Evolutionary conservation across 441 rosid species (phyloP).

Genomic region (Macaranga tanarius): DNA sequence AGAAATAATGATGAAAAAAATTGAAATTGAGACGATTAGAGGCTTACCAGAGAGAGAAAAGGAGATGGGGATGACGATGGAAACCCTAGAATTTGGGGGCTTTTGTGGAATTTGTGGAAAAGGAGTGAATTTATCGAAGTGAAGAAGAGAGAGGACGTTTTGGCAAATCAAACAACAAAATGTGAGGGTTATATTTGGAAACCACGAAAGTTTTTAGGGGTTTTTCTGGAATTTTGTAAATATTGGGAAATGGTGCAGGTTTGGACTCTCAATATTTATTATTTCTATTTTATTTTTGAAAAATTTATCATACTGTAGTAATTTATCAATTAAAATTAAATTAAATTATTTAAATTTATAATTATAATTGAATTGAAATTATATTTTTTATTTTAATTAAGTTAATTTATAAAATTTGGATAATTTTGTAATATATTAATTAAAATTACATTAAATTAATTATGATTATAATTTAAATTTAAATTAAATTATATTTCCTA

Average conservation of each 20-base stretch:
- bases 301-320: too few relatives aligned
- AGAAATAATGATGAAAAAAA: background rate
- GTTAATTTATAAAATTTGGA: too few relatives aligned
- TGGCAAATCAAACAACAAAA: slow-evolving; percentile 3
- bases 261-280: background rate
- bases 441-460: too few relatives aligned
- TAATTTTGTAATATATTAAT: too few relatives aligned
- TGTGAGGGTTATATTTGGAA: slow-evolving; percentile 18
- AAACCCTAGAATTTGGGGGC: slow-evolving; percentile 46
- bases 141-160: slow-evolving; percentile 12
- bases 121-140: slow-evolving; percentile 11
- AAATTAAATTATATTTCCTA: too few relatives aligned
- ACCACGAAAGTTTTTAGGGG: slow-evolving; percentile 5
- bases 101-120: slow-evolving; percentile 29
- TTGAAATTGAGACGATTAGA: background rate
- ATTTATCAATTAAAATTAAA: too few relatives aligned
- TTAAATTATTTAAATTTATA: too few relatives aligned
- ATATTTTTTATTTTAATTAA: too few relatives aligned
- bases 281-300: too few relatives aligned
- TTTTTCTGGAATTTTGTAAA: slow-evolving; percentile 21
- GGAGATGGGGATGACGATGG: slow-evolving; percentile 10
- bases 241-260: too few relatives aligned
- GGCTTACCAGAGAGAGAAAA: slow-evolving; percentile 10
- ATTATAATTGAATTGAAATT: too few relatives aligned
- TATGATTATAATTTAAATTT: too few relatives aligned